These are phyloP conservation scores for Ophiostoma fasciatum DNA, from an alignment of 2,329 filamentous ascomycete species.

Conservation along the genomic window DNA sequence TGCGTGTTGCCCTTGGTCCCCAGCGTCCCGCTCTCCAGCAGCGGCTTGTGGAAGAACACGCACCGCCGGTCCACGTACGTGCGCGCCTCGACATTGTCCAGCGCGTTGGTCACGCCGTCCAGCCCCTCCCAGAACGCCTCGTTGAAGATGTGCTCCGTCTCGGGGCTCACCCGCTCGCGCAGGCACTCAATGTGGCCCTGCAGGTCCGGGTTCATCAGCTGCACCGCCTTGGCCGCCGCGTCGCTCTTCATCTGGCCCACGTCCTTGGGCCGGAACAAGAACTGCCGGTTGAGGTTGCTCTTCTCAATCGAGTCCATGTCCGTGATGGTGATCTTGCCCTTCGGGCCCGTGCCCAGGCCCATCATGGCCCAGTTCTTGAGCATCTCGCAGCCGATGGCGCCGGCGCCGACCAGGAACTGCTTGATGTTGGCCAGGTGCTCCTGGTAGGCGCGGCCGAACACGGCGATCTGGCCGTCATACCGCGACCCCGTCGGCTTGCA, in stretches of 20 bases:
- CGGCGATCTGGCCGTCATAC: slow-evolving; percentile 94
- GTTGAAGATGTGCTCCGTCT: slow-evolving; percentile 90
- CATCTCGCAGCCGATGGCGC: slow-evolving; percentile 97
- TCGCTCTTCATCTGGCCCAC: slow-evolving; percentile 96
- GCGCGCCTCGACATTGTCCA: slow-evolving; percentile 94
- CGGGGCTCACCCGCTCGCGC: slow-evolving; percentile 77
- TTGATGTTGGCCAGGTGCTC: slow-evolving; percentile 83
- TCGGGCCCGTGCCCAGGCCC: slow-evolving; percentile 73
- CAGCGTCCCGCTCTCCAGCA: slow-evolving; percentile 94
- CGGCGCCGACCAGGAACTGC: slow-evolving; percentile 89
- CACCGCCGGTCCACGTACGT: slow-evolving; percentile 94
- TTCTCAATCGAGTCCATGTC: slow-evolving; percentile 99
- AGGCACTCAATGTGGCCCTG: slow-evolving; percentile 71
- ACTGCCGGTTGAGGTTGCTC: slow-evolving; percentile 96
- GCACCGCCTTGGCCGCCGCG: slow-evolving; percentile 75
- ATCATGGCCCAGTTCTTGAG: slow-evolving; percentile 99
- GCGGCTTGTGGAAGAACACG: slow-evolving; percentile 94
- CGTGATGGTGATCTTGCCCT: slow-evolving; percentile 81
- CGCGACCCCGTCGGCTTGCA: slow-evolving; percentile 76
- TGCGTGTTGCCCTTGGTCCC: slow-evolving; percentile 98
- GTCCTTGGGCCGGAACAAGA: slow-evolving; percentile 85
- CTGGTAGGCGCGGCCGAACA: slow-evolving; percentile 87
- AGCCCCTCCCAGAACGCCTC: slow-evolving; percentile 80
- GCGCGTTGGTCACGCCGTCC: slow-evolving; percentile 87
- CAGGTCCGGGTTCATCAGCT: slow-evolving; percentile 90